Evolutionary conservation across 768 basidiomycete species (phyloP), one percentile per base, ranked within the genome.

Genomic region (Mycena belliarum): DNA sequence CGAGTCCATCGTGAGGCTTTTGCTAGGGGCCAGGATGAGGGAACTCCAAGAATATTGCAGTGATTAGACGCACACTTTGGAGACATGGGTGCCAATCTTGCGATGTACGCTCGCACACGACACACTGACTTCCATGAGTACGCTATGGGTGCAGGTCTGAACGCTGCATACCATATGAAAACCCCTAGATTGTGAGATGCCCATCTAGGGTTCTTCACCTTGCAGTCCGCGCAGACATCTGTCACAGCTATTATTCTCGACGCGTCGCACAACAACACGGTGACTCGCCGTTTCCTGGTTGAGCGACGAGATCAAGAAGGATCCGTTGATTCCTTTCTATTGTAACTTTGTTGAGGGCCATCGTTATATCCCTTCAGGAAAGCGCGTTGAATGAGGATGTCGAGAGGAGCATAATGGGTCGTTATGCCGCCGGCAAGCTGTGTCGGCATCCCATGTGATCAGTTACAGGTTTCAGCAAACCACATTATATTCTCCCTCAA

Each of bases 171-270:
- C 90, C 92, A 95, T 23, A 94, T 80, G 67, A 94, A 94, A 58
- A 94, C 90, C 18, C 95, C 95, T 4, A 97, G 76, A 67, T 89
- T 97, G 65, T 91, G 77, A 3, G 89, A 89, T 1, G 93, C 89
- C 95, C 95, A 98, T 72, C 93, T 77, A 7, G 95, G 95, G 65
- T 84, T 82, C 55, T 87, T 79, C n/a, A 88, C 74, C 73, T 89
- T 92, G 71, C 95, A 98, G 72, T 98, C 95, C 7, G 95, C 95
- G 70, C 95, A 98, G 14, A 82, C 70, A 70, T 94, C 95, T 97
- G 67, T 15, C 26, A 47, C 46, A 35, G 33, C 49, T 35, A 43
- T 53, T 55, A 65, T 54, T 50, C 14, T 57, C 56, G 52, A 58
- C 57, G 63, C 55, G 60, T 53, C 57, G 56, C 37, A 16, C 23